Evolutionary conservation across 1,284 basidiomycete species (phyloP).

Genomic region (Tilletia setariae): DNA sequence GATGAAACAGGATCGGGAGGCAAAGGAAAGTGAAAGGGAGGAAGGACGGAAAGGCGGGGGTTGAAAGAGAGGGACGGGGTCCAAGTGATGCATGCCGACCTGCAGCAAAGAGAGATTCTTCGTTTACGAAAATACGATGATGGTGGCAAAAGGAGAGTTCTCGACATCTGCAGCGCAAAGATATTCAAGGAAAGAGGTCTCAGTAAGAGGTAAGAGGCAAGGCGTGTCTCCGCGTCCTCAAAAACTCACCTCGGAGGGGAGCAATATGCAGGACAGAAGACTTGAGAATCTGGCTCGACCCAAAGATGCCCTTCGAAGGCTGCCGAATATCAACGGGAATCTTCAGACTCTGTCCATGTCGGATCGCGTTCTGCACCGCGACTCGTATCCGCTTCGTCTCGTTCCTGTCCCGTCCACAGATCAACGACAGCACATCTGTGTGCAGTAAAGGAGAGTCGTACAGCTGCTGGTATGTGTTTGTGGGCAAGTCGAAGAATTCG

Average conservation of each 20-base stretch:
- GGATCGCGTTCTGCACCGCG: conserved; percentile 11
- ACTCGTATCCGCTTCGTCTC: conserved; percentile 13
- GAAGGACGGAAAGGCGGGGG: too few relatives aligned
- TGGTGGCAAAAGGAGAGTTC: conserved; percentile 2
- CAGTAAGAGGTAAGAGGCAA: too few relatives aligned
- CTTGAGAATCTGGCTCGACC: neutral
- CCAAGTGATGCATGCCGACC: too few relatives aligned
- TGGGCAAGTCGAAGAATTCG: conserved; percentile 19
- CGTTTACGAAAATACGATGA: conserved; percentile 4
- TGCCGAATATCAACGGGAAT: conserved; percentile 13
- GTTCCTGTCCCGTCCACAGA: conserved; percentile 16
- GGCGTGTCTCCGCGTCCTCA: neutral
- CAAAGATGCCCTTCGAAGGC: conserved; percentile 1
- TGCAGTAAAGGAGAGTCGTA: conserved; percentile 21
- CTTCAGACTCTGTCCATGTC: conserved; percentile 12
- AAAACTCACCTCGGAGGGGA: conserved; percentile 2
- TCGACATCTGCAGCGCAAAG: conserved; percentile 6
- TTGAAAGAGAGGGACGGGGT: too few relatives aligned
- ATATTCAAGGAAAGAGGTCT: too few relatives aligned
- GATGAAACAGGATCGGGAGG: too few relatives aligned
- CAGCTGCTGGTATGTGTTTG: conserved; percentile 9
- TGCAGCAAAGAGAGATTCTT: neutral
- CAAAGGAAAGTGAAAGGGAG: too few relatives aligned
- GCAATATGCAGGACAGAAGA: neutral
- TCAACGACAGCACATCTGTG: conserved; percentile 22